Base-by-base conservation (phyloP, 2,329 filamentous ascomycete genomes). In the Diaporthe helianthi region DNA sequence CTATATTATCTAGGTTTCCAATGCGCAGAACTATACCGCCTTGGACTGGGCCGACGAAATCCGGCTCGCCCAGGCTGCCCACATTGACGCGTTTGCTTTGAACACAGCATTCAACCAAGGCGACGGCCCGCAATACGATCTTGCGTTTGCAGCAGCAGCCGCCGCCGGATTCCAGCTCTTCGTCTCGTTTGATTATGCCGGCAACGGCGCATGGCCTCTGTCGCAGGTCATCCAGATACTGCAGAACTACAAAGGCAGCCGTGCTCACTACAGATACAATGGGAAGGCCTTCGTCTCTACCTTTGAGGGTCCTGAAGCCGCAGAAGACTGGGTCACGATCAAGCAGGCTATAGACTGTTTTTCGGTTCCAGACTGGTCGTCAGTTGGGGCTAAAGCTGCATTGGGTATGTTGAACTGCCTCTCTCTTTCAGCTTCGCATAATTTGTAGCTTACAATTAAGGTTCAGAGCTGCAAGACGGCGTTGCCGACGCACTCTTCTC, bases 301-400 rank as follows among this genome's bases (percentile, higher is more conserved):
- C 0, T 87, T 87, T 68, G 84, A 86, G 74, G 85, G 85, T 0
- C 73, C 78, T 0, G 71, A 67, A 6, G 80, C 81, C 54, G 76
- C 78, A 17, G 74, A 73, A 2, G 81, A 85, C 70, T 86, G 84
- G 84, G 60, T 71, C 17, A 73, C 72, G 0, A 84, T 87, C 69
- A 80, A 82, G 67, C 68, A 72, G 26, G 44, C 63, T 38, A 76
- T 74, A 3, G 73, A 74, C 15, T 74, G 72, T 19, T 76, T 83
- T 24, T 83, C 85, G 67, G 79, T 86, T 12, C 85, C 84, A 0
- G 80, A 84, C 69, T 87, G 80, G 79, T 80, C 80, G 0, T 81
- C 78, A 22, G 72, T 80, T 4, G 82, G 82, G 0, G 74, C 78
- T 9, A 67, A 73, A 8, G 51, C 55, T 1, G 76, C 78, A 26